Evolutionary conservation across 1,284 basidiomycete genomes (phyloP).

Genomic region (Tausonia pullulans): DNA sequence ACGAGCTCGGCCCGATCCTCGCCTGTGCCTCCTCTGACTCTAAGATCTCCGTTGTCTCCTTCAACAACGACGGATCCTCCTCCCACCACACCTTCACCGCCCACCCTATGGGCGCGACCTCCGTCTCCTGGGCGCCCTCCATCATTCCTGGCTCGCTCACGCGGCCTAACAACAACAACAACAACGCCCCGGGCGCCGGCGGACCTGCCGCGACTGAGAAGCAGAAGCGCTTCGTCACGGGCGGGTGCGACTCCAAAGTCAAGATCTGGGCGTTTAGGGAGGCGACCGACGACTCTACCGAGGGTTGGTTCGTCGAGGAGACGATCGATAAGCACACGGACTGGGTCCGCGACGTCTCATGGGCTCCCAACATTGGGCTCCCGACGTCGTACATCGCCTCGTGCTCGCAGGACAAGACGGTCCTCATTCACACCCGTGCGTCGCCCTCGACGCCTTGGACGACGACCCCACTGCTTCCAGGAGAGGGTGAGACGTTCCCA

Average conservation of each 20-base stretch:
- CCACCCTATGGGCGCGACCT: constrained; percentile 92
- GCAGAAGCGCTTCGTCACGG: constrained; percentile 78
- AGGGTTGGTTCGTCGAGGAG: constrained; percentile 80
- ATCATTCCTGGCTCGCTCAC: constrained; percentile 72
- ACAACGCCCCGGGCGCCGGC: constrained; percentile 17
- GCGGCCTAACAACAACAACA: constrained; percentile 35
- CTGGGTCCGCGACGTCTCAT: constrained; percentile 96
- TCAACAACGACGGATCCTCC: constrained; percentile 97
- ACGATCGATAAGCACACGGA: constrained; percentile 81
- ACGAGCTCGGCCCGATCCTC: constrained; percentile 90
- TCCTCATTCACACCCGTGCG: constrained; percentile 89
- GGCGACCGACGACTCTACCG: constrained; percentile 24
- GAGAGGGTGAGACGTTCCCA: constrained; percentile 58
- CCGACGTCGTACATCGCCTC: constrained; percentile 91
- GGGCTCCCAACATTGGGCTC: constrained; percentile 93
- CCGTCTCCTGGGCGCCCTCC: constrained; percentile 96
- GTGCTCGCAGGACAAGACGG: constrained; percentile 85
- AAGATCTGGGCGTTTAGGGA: constrained; percentile 66
- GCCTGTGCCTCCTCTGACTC: constrained; percentile 98
- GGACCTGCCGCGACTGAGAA: constrained; percentile 23
- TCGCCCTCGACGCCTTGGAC: constrained; percentile 67
- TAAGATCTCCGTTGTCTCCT: constrained; percentile 90
- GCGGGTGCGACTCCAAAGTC: constrained; percentile 91
- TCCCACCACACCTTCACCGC: constrained; percentile 90
- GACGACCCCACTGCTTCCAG: constrained; percentile 70